Base-by-base conservation (phyloP, 2,329 filamentous ascomycete genomes). In the Curvularia lunata region DNA sequence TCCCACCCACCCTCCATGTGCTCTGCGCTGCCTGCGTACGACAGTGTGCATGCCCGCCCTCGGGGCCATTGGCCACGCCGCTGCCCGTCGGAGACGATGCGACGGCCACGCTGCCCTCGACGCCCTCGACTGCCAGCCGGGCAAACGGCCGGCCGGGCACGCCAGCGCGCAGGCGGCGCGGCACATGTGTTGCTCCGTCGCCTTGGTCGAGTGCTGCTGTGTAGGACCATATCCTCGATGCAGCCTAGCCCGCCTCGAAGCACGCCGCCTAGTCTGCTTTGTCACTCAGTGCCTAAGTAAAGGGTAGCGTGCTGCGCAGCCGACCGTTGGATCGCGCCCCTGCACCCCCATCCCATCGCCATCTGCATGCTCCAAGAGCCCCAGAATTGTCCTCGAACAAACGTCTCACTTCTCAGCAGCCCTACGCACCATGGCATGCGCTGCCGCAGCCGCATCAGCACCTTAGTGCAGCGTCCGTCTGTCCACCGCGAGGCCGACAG, bases 381-480 rank as follows among this genome's bases (percentile, higher is more conserved):
- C 58, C 63, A 65, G 58, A 52, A 51, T 54, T 54, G 47, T 47
- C 46, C 52, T 53, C 60, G 58, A 61, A 62, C 58, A 56, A 65
- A 56, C 64, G 51, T 68, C 64, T 65, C 56, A 67, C 49, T n/a
- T 23, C 42, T 40, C 60, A 54, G 52, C 58, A 65, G 68, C 68
- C 68, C 65, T 70, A 70, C 62, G 66, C 68, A 70, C 59, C 59
- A 58, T 63, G 59, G 61, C 63, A 68, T 61, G 58, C 62, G 63
- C 62, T 63, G 58, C 68, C 64, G 66, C 62, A 52, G 66, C 66
- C 63, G 63, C 67, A 69, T 70, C 68, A 70, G 65, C 68, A 70
- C 66, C 63, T 67, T 70, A 65, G 61, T 68, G 60, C 62, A 56
- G 50, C 61, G 63, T 68, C 62, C 63, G 65, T 69, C 66, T 64